phyloP scores from a whole-genome alignment of 2,329 filamentous ascomycete species.

The Penicillium janthinellum region DNA sequence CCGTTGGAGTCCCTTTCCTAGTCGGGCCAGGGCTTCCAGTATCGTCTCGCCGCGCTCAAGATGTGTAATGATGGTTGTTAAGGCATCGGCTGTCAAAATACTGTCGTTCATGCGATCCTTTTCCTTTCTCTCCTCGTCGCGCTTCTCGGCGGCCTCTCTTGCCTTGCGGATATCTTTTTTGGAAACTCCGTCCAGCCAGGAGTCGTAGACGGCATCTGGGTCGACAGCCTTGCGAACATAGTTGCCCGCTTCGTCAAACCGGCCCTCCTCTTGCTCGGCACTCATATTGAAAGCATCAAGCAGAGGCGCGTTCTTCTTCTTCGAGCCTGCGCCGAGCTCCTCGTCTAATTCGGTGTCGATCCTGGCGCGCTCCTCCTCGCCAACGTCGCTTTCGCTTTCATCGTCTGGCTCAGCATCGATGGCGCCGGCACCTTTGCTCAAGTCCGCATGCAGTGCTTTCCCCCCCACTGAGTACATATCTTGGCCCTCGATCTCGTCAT shows the following conservation, averaged over 20 bases:
- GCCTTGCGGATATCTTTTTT: slow-evolving; percentile 93
- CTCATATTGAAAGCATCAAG: slow-evolving; percentile 96
- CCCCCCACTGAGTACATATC: slow-evolving; percentile 72
- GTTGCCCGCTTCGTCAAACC: slow-evolving; percentile 89
- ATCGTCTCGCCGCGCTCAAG: slow-evolving; percentile 82
- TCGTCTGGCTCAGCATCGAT: slow-evolving; percentile 67
- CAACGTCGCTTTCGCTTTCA: slow-evolving; percentile 59
- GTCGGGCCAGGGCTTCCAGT: slow-evolving; percentile 79
- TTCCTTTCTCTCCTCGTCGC: slow-evolving; percentile 73
- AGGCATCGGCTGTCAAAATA: slow-evolving; percentile 70
- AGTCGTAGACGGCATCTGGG: slow-evolving; percentile 86
- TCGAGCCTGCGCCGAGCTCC: slow-evolving; percentile 84
- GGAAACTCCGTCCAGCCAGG: slow-evolving; percentile 87
- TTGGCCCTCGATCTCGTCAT: slow-evolving; percentile 75
- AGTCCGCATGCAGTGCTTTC: slow-evolving; percentile 61
- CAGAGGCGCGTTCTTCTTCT: slow-evolving; percentile 90
- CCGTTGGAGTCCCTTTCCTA: slow-evolving; percentile 67
- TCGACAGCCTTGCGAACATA: slow-evolving; percentile 87
- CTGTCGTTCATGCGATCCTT: slow-evolving; percentile 74
- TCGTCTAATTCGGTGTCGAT: slow-evolving; percentile 78
- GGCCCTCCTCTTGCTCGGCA: slow-evolving; percentile 85
- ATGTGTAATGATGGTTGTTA: slow-evolving; percentile 70
- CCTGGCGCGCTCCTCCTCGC: slow-evolving; percentile 69
- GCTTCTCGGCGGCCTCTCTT: slow-evolving; percentile 80
- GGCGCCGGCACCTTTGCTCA: slow-evolving; percentile 54